Conservation (phyloP, 1,139 yeast species). For the Blastobotrys malaysiensis region DNA sequence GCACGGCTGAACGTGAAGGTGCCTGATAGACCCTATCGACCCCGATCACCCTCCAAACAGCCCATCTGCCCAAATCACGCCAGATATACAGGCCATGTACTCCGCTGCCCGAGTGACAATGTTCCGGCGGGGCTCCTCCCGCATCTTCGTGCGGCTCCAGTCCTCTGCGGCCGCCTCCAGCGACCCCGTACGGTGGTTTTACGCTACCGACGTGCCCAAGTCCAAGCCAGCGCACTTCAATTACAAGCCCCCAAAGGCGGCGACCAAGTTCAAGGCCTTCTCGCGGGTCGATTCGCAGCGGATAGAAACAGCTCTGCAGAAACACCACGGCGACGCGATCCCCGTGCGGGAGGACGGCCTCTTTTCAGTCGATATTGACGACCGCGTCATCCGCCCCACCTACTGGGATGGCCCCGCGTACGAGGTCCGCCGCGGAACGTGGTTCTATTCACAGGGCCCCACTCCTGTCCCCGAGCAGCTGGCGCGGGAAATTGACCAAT, state of each 20-base stretch:
- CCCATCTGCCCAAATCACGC: background rate
- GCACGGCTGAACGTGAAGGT: conserved; percentile 1
- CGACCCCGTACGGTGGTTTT: conserved; percentile 51
- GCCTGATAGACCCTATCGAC: background rate
- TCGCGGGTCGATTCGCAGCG: conserved; percentile 55
- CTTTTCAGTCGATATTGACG: conserved; percentile 60
- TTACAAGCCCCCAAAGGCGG: conserved; percentile 29
- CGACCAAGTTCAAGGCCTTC: conserved; percentile 67
- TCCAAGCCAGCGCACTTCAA: conserved; percentile 58
- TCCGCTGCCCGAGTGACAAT: background rate
- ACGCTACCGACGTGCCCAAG: conserved; percentile 73
- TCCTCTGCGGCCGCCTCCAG: background rate
- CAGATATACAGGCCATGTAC: background rate
- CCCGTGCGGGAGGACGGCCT: conserved; percentile 79
- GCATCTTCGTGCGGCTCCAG: background rate
- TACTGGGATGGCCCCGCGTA: conserved; percentile 90
- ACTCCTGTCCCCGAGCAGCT: conserved; percentile 51
- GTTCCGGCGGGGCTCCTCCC: background rate
- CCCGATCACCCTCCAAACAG: background rate
- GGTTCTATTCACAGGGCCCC: conserved; percentile 53
- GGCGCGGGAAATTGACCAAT: conserved; percentile 43
- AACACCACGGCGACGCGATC: conserved; percentile 26
- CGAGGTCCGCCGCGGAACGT: conserved; percentile 77
- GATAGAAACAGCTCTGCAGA: conserved; percentile 49
- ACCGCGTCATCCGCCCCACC: conserved; percentile 56